Percentiles rank a stretch among this genome's conserved stretches.
phyloP scores from a whole-genome alignment of 148 eudicot species.

The Rhododendron griersonianum region DNA sequence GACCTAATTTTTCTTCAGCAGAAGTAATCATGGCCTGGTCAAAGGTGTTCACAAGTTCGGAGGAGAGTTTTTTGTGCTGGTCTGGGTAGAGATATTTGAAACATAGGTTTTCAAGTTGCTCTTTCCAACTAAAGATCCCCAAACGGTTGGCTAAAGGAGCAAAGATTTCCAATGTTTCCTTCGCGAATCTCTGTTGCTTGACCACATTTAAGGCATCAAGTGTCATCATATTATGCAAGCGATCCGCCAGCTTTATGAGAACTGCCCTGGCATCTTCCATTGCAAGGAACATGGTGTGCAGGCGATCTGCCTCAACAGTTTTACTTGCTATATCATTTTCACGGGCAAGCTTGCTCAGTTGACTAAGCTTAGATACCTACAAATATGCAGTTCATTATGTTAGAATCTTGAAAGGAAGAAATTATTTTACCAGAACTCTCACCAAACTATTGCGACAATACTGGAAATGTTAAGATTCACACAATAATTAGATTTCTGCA shows the following conservation, averaged over 20 bases:
- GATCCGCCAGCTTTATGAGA: conserved; percentile 85
- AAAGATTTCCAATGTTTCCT: conserved; percentile 93
- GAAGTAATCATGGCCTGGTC: conserved; percentile 67
- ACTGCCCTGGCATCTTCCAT: conserved; percentile 99
- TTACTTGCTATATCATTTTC: conserved; percentile 76
- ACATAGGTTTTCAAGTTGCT: conserved; percentile 77
- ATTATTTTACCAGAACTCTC: not conserved
- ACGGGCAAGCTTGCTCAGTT: conserved; percentile 96
- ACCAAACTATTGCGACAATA: not conserved
- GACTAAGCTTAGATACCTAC: conserved; percentile 88
- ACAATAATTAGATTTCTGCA: not conserved
- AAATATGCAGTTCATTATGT: conserved; percentile 6
- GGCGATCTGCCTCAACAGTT: conserved; percentile 82
- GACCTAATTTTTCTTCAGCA: conserved; percentile 55
- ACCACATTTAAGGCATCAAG: conserved; percentile 66
- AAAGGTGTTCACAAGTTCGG: conserved; percentile 60
- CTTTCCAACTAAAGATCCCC: conserved; percentile 92
- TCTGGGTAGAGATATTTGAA: conserved; percentile 68
- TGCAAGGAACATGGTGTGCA: conserved; percentile 96
- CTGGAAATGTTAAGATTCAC: not conserved
- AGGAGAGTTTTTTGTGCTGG: conserved; percentile 61
- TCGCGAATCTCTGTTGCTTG: conserved; percentile 83
- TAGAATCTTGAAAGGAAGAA: conserved; percentile 1
- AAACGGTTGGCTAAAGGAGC: conserved; percentile 91
- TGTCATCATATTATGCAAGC: conserved; percentile 90